Evolutionary conservation across 139 green algal species (phyloP).

Genomic region (Chlamydomonas sp.): DNA sequence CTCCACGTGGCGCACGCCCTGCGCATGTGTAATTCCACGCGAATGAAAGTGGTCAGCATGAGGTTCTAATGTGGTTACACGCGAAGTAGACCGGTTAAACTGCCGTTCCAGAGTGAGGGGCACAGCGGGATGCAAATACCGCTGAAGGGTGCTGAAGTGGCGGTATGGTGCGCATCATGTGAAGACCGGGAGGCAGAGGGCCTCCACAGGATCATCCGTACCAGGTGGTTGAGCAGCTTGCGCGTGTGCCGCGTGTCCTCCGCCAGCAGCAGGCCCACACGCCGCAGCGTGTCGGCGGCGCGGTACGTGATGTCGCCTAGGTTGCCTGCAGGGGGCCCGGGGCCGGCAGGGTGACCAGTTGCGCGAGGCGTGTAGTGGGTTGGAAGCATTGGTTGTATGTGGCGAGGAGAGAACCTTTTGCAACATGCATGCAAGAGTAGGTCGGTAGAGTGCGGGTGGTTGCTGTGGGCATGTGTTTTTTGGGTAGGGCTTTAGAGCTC

Average conservation of each 20-base stretch:
- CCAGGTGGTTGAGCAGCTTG: slow-evolving; percentile 72
- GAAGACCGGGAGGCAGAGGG: slow-evolving; percentile 34
- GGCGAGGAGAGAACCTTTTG: not conserved
- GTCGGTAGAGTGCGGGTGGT: too few species aligned
- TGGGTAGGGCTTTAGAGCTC: too few species aligned
- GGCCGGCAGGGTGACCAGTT: not conserved
- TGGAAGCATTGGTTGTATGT: not conserved
- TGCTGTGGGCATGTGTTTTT: too few species aligned
- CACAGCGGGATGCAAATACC: too few species aligned
- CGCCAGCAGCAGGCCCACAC: slow-evolving; percentile 71
- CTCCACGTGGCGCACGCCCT: slow-evolving; percentile 30
- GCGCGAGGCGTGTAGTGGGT: not conserved
- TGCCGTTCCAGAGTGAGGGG: too few species aligned
- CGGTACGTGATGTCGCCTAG: slow-evolving; percentile 90
- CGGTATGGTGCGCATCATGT: slow-evolving; percentile 44
- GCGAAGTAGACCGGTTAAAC: too few species aligned
- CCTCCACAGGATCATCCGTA: not conserved
- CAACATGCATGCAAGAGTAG: not conserved
- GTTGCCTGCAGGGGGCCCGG: slow-evolving; percentile 62
- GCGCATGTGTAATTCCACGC: not conserved
- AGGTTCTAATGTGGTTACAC: slow-evolving; percentile 21
- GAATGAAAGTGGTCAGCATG: not conserved
- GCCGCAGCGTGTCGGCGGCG: slow-evolving; percentile 73
- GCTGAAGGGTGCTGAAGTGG: not conserved
- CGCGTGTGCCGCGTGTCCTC: slow-evolving; percentile 92